Percentiles rank a stretch among this genome's conserved stretches.
phyloP scores from a whole-genome alignment of 2,329 filamentous ascomycete species.

The Leptographium galeiforme region DNA sequence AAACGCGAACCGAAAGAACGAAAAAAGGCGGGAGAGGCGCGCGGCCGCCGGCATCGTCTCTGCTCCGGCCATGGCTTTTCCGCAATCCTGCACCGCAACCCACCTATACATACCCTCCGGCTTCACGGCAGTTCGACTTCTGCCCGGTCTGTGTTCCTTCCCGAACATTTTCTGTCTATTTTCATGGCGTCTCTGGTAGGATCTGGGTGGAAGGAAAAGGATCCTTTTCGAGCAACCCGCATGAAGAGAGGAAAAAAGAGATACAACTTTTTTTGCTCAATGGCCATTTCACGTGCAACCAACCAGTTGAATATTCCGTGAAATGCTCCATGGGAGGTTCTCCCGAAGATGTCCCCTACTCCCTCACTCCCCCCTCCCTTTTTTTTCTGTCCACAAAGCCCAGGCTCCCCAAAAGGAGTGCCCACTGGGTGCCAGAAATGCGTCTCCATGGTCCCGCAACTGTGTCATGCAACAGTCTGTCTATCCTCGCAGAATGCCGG shows the following conservation, averaged over 20 bases:
- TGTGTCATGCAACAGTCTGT: not conserved
- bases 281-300: slow-evolving; percentile 54
- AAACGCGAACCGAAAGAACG: slow-evolving; percentile 1
- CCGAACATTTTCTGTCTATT: slow-evolving; percentile 2
- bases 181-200: slow-evolving; percentile 10
- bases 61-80: not conserved
- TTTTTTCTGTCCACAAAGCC: not conserved
- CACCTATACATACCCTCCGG: not conserved
- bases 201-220: slow-evolving; percentile 6
- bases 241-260: slow-evolving; percentile 16
- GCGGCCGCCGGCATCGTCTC: not conserved
- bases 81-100: not conserved
- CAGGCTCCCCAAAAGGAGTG: not conserved
- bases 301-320: slow-evolving; percentile 27
- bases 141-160: not conserved
- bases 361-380: not conserved
- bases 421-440: not conserved
- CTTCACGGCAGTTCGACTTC: not conserved
- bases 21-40: not conserved
- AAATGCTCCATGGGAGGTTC: slow-evolving; percentile 64
- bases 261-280: slow-evolving; percentile 34
- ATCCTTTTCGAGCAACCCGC: slow-evolving; percentile 7
- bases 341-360: slow-evolving; percentile 47
- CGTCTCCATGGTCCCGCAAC: not conserved
- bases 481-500: not conserved